phyloP scores from a whole-genome alignment of 331 rosid species.

The Dryas integrifolia region DNA sequence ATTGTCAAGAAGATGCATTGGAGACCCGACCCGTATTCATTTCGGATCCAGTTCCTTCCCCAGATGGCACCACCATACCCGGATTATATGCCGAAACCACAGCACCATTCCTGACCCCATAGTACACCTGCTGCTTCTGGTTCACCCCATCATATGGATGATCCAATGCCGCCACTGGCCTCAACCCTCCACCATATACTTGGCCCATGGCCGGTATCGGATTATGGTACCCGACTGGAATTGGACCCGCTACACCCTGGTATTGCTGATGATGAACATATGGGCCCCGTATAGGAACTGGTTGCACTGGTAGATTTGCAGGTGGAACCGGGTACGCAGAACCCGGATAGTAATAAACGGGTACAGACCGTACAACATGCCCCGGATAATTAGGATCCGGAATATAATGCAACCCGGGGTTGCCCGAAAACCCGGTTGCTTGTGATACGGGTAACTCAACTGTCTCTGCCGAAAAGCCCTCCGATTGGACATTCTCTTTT shows the following conservation, averaged over 20 bases:
- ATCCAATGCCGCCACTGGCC: conserved; percentile 39
- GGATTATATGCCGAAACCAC: conserved; percentile 32
- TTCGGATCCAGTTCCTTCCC: conserved; percentile 51
- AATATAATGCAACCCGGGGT: conserved; percentile 37
- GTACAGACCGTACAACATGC: conserved; percentile 44
- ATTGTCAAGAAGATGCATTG: conserved; percentile 25
- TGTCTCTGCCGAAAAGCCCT: conserved; percentile 27
- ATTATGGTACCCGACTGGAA: conserved; percentile 54
- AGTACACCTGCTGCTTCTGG: conserved; percentile 45
- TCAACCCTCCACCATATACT: conserved; percentile 45
- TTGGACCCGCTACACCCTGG: conserved; percentile 40
- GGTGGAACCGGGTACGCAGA: conserved; percentile 36
- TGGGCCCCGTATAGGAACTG: conserved; percentile 35
- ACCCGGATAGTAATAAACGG: conserved; percentile 55
- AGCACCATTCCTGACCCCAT: conserved; percentile 48
- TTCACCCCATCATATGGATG: conserved; percentile 48
- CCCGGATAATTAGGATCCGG: conserved; percentile 45
- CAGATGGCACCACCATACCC: conserved; percentile 36
- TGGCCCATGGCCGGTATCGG: conserved; percentile 47
- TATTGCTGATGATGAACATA: conserved; percentile 54
- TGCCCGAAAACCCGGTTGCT: conserved; percentile 29
- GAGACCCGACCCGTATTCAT: conserved; percentile 39
- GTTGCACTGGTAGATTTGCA: conserved; percentile 44
- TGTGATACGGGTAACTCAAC: conserved; percentile 24
- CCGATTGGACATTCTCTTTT: conserved; percentile 26